Evolutionary conservation across 441 rosid genomes (phyloP).

Genomic region (Bruguiera hainesii): DNA sequence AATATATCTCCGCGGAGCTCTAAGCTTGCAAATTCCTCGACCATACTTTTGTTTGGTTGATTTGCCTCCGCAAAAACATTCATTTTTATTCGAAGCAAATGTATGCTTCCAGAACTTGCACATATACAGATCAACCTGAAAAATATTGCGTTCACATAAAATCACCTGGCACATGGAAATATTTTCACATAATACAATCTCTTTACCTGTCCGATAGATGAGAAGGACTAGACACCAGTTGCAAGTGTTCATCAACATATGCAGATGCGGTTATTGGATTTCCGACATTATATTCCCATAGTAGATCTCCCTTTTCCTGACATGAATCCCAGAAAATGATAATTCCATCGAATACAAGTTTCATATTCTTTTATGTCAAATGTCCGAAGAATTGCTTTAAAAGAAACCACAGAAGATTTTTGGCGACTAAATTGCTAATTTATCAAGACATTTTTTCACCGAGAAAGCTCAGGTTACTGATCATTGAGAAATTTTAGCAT

Average conservation of each 20-base stretch:
- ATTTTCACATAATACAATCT: background rate
- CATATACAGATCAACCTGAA: conserved; percentile 81
- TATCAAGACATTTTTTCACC: no score
- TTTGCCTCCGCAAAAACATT: conserved; percentile 23
- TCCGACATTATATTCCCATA: conserved; percentile 73
- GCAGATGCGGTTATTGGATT: conserved; percentile 83
- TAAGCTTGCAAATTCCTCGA: conserved; percentile 50
- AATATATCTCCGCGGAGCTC: conserved; percentile 68
- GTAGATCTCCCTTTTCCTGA: conserved; percentile 62
- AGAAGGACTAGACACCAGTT: conserved; percentile 38
- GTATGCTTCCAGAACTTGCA: conserved; percentile 57
- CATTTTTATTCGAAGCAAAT: conserved; percentile 44
- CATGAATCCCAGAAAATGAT: conserved; percentile 18
- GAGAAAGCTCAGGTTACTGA: no score
- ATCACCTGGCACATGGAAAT: conserved; percentile 1
- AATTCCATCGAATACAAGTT: background rate
- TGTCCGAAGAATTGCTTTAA: background rate
- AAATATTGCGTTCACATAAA: conserved; percentile 6
- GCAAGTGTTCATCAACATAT: conserved; percentile 78
- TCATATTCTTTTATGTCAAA: background rate
- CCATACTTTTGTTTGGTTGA: conserved; percentile 27
- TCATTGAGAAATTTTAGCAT: no score
- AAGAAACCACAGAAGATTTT: no score
- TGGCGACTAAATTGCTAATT: no score
- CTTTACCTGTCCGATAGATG: conserved; percentile 53